phyloP scores from a whole-genome alignment of 1,284 basidiomycete genomes.

The Violaceomyces palustris region DNA sequence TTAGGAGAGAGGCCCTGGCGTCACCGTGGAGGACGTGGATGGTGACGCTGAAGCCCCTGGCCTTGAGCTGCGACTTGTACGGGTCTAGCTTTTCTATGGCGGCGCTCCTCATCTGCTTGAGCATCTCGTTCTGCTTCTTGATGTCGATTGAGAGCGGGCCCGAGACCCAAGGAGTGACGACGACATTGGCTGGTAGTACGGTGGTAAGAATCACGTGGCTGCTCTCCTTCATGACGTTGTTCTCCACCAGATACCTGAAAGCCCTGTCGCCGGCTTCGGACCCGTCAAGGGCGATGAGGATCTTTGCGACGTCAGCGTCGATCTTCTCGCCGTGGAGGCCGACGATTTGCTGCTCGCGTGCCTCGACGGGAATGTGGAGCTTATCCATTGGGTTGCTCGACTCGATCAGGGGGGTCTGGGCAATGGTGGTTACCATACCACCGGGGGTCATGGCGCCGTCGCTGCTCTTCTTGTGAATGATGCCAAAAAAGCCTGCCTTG shows the following conservation, averaged over 20 bases:
- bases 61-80: slow-evolving; percentile 40
- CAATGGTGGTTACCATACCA: slow-evolving; percentile 22
- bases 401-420: slow-evolving; percentile 48
- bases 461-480: too few species aligned
- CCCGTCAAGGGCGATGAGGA: slow-evolving; percentile 47
- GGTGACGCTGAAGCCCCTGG: slow-evolving; percentile 40
- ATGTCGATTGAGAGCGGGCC: slow-evolving; percentile 47
- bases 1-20: slow-evolving; percentile 32
- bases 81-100: slow-evolving; percentile 45
- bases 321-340: slow-evolving; percentile 31
- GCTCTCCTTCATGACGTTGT: slow-evolving; percentile 25
- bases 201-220: slow-evolving; percentile 45
- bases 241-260: slow-evolving; percentile 40
- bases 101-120: slow-evolving; percentile 39
- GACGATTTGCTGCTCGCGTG: slow-evolving; percentile 48
- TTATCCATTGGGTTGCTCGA: slow-evolving; percentile 48
- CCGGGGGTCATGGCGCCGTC: too few species aligned
- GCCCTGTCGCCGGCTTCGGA: slow-evolving; percentile 49
- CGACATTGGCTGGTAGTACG: slow-evolving; percentile 44
- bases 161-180: slow-evolving; percentile 45
- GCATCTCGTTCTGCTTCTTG: slow-evolving; percentile 45
- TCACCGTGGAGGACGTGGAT: slow-evolving; percentile 49
- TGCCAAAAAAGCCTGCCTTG: too few species aligned
- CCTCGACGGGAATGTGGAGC: slow-evolving; percentile 33
- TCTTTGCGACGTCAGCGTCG: slow-evolving; percentile 24